Evolutionary conservation across 108 stramenopile genomes (phyloP), one percentile per base, ranked within the genome.

Genomic region (Pseudonitzschia multistriata): DNA sequence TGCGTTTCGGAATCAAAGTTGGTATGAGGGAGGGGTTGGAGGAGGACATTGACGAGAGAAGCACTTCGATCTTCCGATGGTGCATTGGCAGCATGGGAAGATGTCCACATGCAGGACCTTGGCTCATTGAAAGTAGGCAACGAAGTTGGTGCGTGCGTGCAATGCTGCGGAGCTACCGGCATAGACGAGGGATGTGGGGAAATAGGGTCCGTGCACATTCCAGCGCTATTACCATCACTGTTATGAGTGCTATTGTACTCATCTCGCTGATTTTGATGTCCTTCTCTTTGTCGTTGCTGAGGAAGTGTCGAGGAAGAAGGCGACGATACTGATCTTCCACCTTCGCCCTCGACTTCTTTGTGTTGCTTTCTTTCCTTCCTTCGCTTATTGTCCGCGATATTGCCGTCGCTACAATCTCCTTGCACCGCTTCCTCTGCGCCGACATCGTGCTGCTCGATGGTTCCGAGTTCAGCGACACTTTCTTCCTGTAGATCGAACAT

Each of bases 31-130:
- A 70, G 54, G 22, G 78, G 73, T 60, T 72, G 74, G 15, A 92
- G 66, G 36, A 92, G 67, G 5, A 92, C 83, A 77, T 92, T 92
- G 55, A 87, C 86, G 33, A 92, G 67, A 56, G 83, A 84, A 11
- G 84, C 74, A 63, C 84, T 86, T 22, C 91, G 83, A 86, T 92
- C 91, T 74, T 92, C 91, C 5, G 76, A 79, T 8, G 91, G 91
- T 28, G 78, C 69, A 65, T 92, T 92, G 49, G 91, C 91, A 33
- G 88, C 90, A 67, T 91, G 86, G 17, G 88, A 83, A 0, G 84
- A 83, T 17, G 88, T 88, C 90, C 90, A 91, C 84, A 87, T 87
- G 49, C 81, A 87, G 5, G 76, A 66, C 60, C 82, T 36, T 3
- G 90, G 72, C 49, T 91, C 86, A 42, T 74, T 73, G 65, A 91